Conservation (phyloP, 2,329 filamentous ascomycete genomes). For the Stemphylium beticola region DNA sequence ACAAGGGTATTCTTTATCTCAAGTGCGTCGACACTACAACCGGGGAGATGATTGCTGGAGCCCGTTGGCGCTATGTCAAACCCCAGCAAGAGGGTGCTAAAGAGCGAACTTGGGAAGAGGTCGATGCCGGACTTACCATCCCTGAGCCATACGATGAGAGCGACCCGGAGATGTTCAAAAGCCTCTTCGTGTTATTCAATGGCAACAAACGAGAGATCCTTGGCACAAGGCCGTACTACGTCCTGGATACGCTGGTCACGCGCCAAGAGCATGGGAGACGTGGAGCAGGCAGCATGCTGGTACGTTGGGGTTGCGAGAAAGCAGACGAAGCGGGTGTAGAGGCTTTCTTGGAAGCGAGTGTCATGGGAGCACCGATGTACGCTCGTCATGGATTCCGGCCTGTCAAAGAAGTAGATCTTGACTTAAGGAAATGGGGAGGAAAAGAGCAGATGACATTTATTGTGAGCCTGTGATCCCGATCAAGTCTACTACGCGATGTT, state of each 20-base stretch:
- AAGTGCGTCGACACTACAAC: constrained; percentile 38
- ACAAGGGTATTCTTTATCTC: constrained; percentile 35
- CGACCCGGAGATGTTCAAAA: constrained; percentile 29
- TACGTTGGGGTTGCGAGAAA: constrained; percentile 39
- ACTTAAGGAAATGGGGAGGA: constrained; percentile 39
- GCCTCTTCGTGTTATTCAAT: constrained; percentile 30
- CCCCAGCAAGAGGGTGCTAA: constrained; percentile 21
- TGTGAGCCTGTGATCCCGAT: constrained; percentile 27
- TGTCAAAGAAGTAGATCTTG: constrained; percentile 35
- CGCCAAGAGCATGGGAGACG: constrained; percentile 36
- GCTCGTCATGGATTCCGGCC: constrained; percentile 37
- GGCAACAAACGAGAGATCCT: constrained; percentile 34
- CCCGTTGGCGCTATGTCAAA: constrained; percentile 37
- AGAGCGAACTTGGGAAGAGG: constrained; percentile 35
- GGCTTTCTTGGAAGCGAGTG: constrained; percentile 42
- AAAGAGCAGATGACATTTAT: constrained; percentile 35
- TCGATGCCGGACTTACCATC: constrained; percentile 29
- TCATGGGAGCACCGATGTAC: constrained; percentile 45
- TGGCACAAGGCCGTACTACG: constrained; percentile 31
- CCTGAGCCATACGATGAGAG: constrained; percentile 39
- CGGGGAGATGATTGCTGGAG: constrained; percentile 37
- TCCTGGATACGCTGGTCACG: constrained; percentile 42
- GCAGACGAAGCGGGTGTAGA: constrained; percentile 42
- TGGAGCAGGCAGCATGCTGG: constrained; percentile 43
- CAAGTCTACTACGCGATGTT: neutral